Base-by-base conservation (phyloP, 2,329 filamentous ascomycete genomes). In the Monosporascus sp. region DNA sequence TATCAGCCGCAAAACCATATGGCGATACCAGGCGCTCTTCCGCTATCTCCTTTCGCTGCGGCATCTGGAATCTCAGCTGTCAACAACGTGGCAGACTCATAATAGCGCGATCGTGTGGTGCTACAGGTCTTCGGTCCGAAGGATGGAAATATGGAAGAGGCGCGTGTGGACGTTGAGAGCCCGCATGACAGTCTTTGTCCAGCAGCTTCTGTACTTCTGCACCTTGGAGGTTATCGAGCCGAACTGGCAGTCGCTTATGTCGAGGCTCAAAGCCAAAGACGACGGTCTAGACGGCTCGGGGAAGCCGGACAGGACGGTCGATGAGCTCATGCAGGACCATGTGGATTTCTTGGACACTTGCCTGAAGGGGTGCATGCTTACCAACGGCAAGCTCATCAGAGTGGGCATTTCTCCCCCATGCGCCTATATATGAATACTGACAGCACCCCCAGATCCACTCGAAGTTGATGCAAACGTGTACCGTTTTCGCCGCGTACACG, bases 291-390 rank as follows among this genome's bases (percentile, higher is more conserved):
- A 77, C 57, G 74, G 72, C 7, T 67, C 68, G 8, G 66, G 65
- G 48, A 68, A 66, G 47, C 66, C 66, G n/a, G 66, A 68, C 41
- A 73, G 91, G 38, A 99, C 94, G 0, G 94, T 99, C 1, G 94
- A 99, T 65, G 91, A 97, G 73, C 74, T 99, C 66, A 99, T 99
- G 94, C 90, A 97, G 73, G 92, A 97, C 66, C 94, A 99, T 72
- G 92, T 99, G 55, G 94, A 97, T 72, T 99, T 99, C 69, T 75
- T 99, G 47, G 94, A 97, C 63, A 97, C 94, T 4, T 99, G 94
- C 69, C 77, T 99, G 64, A 99, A 97, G 73, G 94, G 97, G 73
- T 97, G 94, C 75, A 97, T 97, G 91, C 79, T 99, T 59, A 99
- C 94, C 20, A 97, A 99, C 70, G 90, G 90, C 67, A 97, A 96